Percentiles rank a stretch among this genome's conserved stretches.
phyloP scores from a whole-genome alignment of 148 eudicot genomes.

The Bassia scoparia region DNA sequence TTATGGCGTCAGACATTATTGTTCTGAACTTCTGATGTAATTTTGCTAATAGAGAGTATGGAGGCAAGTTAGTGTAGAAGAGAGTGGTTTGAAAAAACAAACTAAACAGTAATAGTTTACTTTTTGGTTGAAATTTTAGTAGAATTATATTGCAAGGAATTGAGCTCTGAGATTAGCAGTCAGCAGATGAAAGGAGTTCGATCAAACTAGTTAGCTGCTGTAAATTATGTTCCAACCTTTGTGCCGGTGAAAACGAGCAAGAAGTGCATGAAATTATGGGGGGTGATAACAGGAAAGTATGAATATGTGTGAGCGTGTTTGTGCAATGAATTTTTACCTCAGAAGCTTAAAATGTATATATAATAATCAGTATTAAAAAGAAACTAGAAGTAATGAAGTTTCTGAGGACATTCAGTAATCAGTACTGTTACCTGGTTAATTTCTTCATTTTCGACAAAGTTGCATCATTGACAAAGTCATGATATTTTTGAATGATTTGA shows the following conservation, averaged over 20 bases:
- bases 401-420: neutral
- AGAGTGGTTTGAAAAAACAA: neutral
- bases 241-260: too few species aligned
- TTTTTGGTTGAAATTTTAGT: neutral
- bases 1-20: slow-evolving; percentile 6
- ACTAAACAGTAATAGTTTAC: neutral
- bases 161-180: too few species aligned
- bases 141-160: too few species aligned
- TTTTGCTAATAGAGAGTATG: neutral
- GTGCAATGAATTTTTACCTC: neutral
- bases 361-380: neutral
- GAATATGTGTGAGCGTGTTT: neutral
- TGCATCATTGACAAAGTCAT: neutral
- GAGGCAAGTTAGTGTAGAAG: neutral
- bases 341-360: neutral
- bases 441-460: too few species aligned
- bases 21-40: neutral
- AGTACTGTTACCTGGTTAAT: too few species aligned
- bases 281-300: too few species aligned
- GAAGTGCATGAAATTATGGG: too few species aligned
- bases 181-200: too few species aligned
- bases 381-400: neutral
- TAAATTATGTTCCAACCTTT: too few species aligned
- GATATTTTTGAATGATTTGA: too few species aligned
- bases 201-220: too few species aligned